Evolutionary conservation across 768 basidiomycete species (phyloP).

Genomic region (Agrocybe praecox): DNA sequence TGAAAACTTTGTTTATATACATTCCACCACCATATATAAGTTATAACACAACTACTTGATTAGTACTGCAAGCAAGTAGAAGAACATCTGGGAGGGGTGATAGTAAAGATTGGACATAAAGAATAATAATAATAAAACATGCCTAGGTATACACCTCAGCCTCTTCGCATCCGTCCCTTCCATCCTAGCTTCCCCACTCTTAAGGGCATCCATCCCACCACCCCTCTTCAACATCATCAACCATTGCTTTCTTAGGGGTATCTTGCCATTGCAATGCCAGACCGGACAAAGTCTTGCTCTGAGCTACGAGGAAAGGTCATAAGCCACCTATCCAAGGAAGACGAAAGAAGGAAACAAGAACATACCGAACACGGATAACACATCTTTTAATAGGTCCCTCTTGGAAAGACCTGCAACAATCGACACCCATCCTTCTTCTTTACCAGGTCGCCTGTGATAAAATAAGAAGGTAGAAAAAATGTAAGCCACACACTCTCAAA

Average conservation of each 20-base stretch:
- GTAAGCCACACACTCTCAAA: neutral
- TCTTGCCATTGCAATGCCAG: conserved; percentile 87
- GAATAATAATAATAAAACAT: conserved; percentile 15
- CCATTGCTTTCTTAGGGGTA: conserved; percentile 43
- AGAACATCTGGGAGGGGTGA: conserved; percentile 39
- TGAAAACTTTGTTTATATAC: no score
- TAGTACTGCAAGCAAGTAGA: conserved; percentile 61
- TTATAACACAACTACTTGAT: no score
- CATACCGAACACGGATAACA: conserved; percentile 78
- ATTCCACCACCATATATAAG: no score
- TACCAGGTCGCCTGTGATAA: conserved; percentile 66
- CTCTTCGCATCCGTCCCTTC: conserved; percentile 33
- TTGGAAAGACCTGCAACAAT: conserved; percentile 72
- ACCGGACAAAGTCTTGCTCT: conserved; percentile 74
- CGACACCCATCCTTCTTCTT: conserved; percentile 68
- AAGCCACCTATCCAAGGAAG: neutral
- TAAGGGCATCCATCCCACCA: conserved; percentile 70
- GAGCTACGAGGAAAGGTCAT: conserved; percentile 43
- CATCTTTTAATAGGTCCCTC: conserved; percentile 82
- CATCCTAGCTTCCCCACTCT: conserved; percentile 54
- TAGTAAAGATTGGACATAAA: neutral
- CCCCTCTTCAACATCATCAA: conserved; percentile 58
- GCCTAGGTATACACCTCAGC: conserved; percentile 67
- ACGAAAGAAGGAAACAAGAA: conserved; percentile 6
- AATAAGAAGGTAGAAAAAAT: conserved; percentile 8